Conservation (phyloP, 495 filamentous ascomycete species). For the Podospora comata region DNA sequence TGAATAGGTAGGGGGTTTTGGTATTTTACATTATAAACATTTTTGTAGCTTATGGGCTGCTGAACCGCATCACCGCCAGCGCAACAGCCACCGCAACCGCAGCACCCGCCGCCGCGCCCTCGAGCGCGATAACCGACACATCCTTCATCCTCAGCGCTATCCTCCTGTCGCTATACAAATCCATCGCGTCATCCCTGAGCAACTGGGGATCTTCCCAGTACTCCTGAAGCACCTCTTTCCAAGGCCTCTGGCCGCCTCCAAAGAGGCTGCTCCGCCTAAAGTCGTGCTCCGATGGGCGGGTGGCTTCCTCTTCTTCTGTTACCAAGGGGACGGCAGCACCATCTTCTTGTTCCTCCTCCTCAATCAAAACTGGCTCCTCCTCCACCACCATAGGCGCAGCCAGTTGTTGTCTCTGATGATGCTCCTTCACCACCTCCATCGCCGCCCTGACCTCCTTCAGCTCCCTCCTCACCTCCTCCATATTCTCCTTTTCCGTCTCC, state of each 20-base stretch:
- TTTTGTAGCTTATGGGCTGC: constrained; percentile 10
- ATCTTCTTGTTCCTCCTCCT: neutral
- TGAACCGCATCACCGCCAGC: constrained; percentile 49
- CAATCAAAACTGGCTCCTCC: neutral
- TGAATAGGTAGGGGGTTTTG: neutral
- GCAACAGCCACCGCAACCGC: constrained; percentile 59
- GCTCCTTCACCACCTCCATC: constrained; percentile 25
- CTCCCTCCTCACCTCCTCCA: constrained; percentile 66
- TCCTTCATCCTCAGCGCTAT: constrained; percentile 70
- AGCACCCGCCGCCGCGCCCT: constrained; percentile 71
- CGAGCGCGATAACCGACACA: constrained; percentile 64
- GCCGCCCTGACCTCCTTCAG: constrained; percentile 27
- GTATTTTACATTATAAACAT: neutral
- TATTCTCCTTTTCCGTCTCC: constrained; percentile 54
- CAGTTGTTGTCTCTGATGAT: constrained; percentile 3
- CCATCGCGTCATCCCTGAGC: constrained; percentile 36
- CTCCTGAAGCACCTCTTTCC: constrained; percentile 46
- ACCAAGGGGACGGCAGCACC: neutral
- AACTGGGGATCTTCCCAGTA: constrained; percentile 38
- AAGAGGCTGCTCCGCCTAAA: constrained; percentile 10
- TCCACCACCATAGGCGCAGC: neutral
- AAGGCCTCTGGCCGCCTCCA: constrained; percentile 26
- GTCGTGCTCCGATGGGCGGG: constrained; percentile 13
- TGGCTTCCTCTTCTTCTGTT: constrained; percentile 1
- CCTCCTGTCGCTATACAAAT: constrained; percentile 67